Percentiles rank a stretch among this genome's conserved stretches.
These are phyloP conservation scores for Sordariomycetes sp. DNA, from an alignment of 2,329 filamentous ascomycete genomes.

Conservation along the genomic window DNA sequence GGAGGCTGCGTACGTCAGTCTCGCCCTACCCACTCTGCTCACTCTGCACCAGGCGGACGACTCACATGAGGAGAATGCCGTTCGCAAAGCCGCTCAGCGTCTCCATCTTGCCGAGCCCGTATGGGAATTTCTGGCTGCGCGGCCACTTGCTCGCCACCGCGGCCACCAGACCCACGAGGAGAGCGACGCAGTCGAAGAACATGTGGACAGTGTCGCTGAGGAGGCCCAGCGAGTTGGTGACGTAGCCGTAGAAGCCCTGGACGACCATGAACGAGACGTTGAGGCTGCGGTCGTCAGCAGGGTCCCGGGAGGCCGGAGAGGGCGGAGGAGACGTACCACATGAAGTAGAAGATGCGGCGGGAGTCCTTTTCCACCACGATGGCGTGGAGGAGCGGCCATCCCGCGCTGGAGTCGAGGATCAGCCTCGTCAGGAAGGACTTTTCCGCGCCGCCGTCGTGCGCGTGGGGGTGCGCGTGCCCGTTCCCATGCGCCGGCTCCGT, in stretches of 20 bases:
- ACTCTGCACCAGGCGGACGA: neutral
- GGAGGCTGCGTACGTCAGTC: constrained; percentile 15
- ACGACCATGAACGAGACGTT: constrained; percentile 94
- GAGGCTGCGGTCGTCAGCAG: constrained; percentile 37
- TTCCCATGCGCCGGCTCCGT: constrained; percentile 15
- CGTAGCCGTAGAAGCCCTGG: constrained; percentile 85
- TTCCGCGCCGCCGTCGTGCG: constrained; percentile 9
- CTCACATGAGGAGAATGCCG: constrained; percentile 81
- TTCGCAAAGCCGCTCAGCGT: constrained; percentile 94
- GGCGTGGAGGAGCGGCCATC: constrained; percentile 68
- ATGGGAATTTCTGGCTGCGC: constrained; percentile 76
- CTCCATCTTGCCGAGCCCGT: constrained; percentile 94
- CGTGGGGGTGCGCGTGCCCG: constrained; percentile 10
- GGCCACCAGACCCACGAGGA: constrained; percentile 80
- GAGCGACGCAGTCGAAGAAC: constrained; percentile 94
- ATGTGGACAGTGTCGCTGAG: constrained; percentile 97
- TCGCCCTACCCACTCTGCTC: neutral
- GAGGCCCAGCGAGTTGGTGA: constrained; percentile 87
- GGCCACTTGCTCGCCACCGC: constrained; percentile 97
- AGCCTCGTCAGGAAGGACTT: constrained; percentile 56
- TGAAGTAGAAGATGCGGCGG: constrained; percentile 92
- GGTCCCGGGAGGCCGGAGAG: neutral
- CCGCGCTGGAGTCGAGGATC: constrained; percentile 55
- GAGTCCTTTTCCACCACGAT: constrained; percentile 88
- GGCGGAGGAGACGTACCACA: constrained; percentile 45